Base-by-base conservation (phyloP, 768 basidiomycete genomes). In the Cantharellus cinnabarinus region DNA sequence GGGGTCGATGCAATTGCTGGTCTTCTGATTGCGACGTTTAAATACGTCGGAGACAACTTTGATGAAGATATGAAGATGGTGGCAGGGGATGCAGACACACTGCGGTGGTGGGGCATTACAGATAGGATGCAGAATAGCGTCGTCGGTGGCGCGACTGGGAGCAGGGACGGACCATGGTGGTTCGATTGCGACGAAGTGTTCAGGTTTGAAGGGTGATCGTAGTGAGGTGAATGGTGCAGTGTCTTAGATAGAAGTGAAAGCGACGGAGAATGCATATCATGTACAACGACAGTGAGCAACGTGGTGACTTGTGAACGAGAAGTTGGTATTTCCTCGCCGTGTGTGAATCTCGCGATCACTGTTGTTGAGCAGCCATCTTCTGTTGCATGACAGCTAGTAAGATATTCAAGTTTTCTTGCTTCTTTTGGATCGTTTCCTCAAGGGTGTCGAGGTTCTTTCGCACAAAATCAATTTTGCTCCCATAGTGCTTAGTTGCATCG, bases 401-500 rank as follows among this genome's bases (percentile, higher is more conserved):
- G 65, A 79, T 81, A 66, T 78, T 82, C 73, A 88, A 76, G 69
- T 90, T 90, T 44, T 94, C 89, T 70, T 89, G 81, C 72, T 95
- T 97, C 73, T 83, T 85, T 68, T 81, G 76, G 64, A 98, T 86
- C 41, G 89, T 88, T 51, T 83, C 84, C 68, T 97, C 89, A 52
- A 99, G 72, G 34, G 79, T 77, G 42, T 93, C 89, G 42, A 94
- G 76, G 67, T 94, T 97, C 34, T 74, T 74, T 55, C 79, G 80
- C 64, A 98, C 83, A 66, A 81, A 89, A 1, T 83, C 80, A 42
- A 84, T 78, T 73, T 97, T 97, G 56, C 74, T 66, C 37, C 77
- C 75, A 71, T 95, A 97, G 68, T 93, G 81, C 67, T 81, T 82
- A 20, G 76, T 70, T 0, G 94, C 91, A 68, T 94, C 81, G 10